A percentile compares a stretch with the other conserved stretches of the same genome.
phyloP scores from a whole-genome alignment of 495 filamentous ascomycete species.

The Viridothelium virens region DNA sequence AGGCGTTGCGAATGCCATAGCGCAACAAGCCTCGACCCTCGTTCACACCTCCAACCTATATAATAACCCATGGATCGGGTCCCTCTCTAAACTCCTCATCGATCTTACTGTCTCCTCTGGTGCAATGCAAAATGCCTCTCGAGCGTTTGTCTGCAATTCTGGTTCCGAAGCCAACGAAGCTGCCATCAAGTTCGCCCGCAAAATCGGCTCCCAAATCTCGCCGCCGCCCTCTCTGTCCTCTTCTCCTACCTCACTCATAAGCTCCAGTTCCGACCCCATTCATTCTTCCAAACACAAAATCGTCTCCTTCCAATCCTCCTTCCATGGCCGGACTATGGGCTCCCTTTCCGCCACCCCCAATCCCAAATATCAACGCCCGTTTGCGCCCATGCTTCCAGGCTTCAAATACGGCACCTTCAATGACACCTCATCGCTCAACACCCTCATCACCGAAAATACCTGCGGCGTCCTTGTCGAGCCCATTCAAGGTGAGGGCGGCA shows the following conservation, averaged over 20 bases:
- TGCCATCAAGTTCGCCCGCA: constrained; percentile 91
- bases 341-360: constrained; percentile 90
- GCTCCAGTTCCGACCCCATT: background rate
- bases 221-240: constrained; percentile 47
- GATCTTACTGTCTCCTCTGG: constrained; percentile 64
- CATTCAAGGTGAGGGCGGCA: constrained; percentile 94
- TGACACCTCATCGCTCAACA: constrained; percentile 59
- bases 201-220: constrained; percentile 67
- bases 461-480: constrained; percentile 96
- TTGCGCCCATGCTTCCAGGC: constrained; percentile 89
- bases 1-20: constrained; percentile 57
- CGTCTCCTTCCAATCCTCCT: constrained; percentile 80
- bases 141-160: constrained; percentile 90
- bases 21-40: constrained; percentile 72
- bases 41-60: constrained; percentile 93
- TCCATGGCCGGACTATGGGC: constrained; percentile 97
- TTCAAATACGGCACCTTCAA: constrained; percentile 85
- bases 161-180: constrained; percentile 96
- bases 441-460: constrained; percentile 71
- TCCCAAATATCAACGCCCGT: constrained; percentile 93
- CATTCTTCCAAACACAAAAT: constrained; percentile 58
- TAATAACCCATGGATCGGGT: constrained; percentile 88
- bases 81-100: constrained; percentile 78
- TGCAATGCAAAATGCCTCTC: constrained; percentile 69
- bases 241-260: background rate